These are phyloP conservation scores for Hypoxylon sp. DNA, from an alignment of 2,329 filamentous ascomycete genomes.

Conservation along the genomic window DNA sequence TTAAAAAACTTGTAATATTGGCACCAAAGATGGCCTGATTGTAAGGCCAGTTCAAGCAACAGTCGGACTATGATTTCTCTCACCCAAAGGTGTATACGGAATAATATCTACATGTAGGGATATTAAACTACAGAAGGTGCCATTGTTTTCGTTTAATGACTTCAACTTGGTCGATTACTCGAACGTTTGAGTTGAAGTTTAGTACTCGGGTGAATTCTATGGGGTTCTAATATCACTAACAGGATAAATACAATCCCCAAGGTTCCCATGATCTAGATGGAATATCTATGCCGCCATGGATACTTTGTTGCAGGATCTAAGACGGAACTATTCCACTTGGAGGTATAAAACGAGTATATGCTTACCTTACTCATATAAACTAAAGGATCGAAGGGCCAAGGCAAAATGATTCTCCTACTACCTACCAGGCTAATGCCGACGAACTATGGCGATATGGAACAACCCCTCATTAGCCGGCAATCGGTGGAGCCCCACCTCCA, in stretches of 20 bases:
- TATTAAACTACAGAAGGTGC: no score
- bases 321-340: background rate
- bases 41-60: no score
- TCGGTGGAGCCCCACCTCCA: slow-evolving; percentile 41
- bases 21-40: background rate
- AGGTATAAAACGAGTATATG: background rate
- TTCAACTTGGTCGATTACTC: no score
- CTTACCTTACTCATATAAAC: background rate
- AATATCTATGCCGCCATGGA: no score
- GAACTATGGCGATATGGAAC: slow-evolving; percentile 41
- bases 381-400: slow-evolving; percentile 27
- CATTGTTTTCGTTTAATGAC: no score
- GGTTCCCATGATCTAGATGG: no score
- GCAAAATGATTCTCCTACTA: slow-evolving; percentile 51
- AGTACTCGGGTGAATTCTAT: background rate
- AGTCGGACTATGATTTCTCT: no score
- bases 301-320: background rate
- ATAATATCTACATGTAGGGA: no score
- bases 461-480: slow-evolving; percentile 53
- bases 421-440: slow-evolving; percentile 43
- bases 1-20: background rate
- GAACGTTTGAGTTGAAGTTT: no score
- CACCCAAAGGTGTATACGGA: no score
- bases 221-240: background rate
- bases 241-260: no score